These are phyloP conservation scores for Butyriboletus appendiculatus DNA, from an alignment of 1,284 basidiomycete genomes.

Conservation along the genomic window DNA sequence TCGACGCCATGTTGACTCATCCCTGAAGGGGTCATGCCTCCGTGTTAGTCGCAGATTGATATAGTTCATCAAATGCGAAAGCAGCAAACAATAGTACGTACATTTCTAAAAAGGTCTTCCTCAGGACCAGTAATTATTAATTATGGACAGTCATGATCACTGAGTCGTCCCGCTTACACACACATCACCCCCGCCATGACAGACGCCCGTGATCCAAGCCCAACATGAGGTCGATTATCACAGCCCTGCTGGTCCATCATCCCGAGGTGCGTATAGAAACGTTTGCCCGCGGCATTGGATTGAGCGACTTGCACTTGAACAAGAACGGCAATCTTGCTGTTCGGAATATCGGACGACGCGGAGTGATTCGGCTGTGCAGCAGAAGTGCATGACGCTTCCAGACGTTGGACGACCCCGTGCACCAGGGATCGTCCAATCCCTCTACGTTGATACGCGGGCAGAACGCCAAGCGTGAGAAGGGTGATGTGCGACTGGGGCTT, in stretches of 20 bases:
- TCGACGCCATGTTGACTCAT: no score
- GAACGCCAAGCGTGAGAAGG: constrained; percentile 60
- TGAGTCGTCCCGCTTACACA: constrained; percentile 11
- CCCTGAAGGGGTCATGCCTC: no score
- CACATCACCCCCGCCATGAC: constrained; percentile 30
- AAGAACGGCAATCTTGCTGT: constrained; percentile 18
- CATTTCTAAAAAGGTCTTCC: neutral
- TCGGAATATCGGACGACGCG: neutral
- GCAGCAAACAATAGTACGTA: neutral
- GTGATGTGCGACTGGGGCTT: constrained; percentile 40
- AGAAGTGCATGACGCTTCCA: constrained; percentile 14
- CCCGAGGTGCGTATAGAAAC: constrained; percentile 31
- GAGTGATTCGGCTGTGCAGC: neutral
- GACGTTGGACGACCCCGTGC: constrained; percentile 34
- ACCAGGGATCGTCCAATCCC: constrained; percentile 55
- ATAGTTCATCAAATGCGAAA: neutral
- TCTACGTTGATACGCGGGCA: constrained; percentile 45
- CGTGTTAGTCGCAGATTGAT: no score
- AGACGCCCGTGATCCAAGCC: constrained; percentile 17
- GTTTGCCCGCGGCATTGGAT: constrained; percentile 25
- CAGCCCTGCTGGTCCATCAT: constrained; percentile 24
- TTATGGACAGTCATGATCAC: neutral
- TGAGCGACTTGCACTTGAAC: constrained; percentile 30
- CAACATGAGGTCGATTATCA: constrained; percentile 13
- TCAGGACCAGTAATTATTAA: neutral